A percentile compares a stretch with the other conserved stretches of the same genome.
These are phyloP conservation scores for Pichia membranifaciens DNA, from an alignment of 805 yeast genomes.

Conservation along the genomic window DNA sequence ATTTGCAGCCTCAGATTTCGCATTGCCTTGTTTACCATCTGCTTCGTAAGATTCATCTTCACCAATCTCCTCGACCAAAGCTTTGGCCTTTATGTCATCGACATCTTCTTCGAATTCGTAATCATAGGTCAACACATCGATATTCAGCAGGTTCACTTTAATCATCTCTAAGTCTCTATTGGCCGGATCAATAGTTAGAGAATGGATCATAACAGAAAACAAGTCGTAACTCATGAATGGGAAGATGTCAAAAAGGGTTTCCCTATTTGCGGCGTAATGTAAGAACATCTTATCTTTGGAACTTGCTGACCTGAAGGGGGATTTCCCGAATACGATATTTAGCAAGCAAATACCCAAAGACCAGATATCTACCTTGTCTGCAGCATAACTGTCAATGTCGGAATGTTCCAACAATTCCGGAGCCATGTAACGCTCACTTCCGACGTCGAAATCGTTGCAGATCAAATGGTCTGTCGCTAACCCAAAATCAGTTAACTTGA, in stretches of 20 bases:
- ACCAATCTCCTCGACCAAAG: slow-evolving; percentile 3
- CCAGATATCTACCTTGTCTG: slow-evolving; percentile 85
- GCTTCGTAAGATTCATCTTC: neutral
- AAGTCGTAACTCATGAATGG: slow-evolving; percentile 83
- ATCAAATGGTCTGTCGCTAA: slow-evolving; percentile 46
- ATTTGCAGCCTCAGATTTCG: neutral
- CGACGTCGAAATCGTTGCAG: slow-evolving; percentile 76
- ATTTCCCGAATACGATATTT: slow-evolving; percentile 81
- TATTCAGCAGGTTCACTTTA: slow-evolving; percentile 51
- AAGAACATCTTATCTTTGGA: slow-evolving; percentile 71
- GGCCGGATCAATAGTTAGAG: slow-evolving; percentile 79
- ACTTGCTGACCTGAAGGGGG: slow-evolving; percentile 79
- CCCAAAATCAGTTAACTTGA: slow-evolving; percentile 56
- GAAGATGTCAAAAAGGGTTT: slow-evolving; percentile 85
- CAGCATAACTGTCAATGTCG: slow-evolving; percentile 57
- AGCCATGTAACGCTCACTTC: slow-evolving; percentile 90
- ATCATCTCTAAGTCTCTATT: slow-evolving; percentile 66
- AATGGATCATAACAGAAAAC: slow-evolving; percentile 73
- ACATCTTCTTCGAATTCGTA: slow-evolving; percentile 48
- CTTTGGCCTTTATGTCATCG: slow-evolving; percentile 2
- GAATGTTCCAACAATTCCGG: slow-evolving; percentile 74
- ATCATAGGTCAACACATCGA: slow-evolving; percentile 74
- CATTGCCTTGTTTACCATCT: neutral
- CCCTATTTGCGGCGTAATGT: slow-evolving; percentile 82
- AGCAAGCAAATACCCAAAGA: slow-evolving; percentile 78